Conservation (phyloP, 2,329 filamentous ascomycete genomes). For the Gremmenia infestans region DNA sequence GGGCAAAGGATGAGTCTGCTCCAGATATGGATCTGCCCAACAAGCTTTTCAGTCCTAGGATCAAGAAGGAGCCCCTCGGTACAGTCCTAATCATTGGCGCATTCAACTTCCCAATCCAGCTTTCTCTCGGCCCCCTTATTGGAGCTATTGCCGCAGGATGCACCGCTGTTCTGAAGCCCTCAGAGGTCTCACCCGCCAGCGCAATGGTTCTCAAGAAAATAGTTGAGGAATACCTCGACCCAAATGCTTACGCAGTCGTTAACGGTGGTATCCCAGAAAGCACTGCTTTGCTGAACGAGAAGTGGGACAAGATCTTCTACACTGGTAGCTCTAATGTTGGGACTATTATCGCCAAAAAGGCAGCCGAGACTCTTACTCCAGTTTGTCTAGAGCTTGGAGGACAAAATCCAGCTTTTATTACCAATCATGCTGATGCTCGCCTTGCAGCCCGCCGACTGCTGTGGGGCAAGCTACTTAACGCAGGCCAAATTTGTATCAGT, state of each 20-base stretch:
- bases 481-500: conserved; percentile 86
- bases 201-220: conserved; percentile 78
- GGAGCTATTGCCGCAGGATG: conserved; percentile 92
- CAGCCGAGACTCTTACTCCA: conserved; percentile 82
- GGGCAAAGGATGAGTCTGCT: conserved; percentile 76
- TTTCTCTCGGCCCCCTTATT: conserved; percentile 72
- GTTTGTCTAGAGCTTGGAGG: conserved; percentile 88
- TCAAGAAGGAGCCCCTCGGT: conserved; percentile 85
- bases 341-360: conserved; percentile 84
- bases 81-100: conserved; percentile 80
- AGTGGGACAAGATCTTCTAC: conserved; percentile 98
- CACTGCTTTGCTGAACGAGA: conserved; percentile 74
- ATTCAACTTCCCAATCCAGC: conserved; percentile 89
- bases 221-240: conserved; percentile 70
- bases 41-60: conserved; percentile 64
- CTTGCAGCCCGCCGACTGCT: conserved; percentile 79
- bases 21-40: conserved; percentile 65
- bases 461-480: conserved; percentile 84
- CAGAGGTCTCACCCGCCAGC: conserved; percentile 70
- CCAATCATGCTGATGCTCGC: conserved; percentile 72
- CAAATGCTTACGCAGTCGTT: conserved; percentile 67
- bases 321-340: conserved; percentile 77
- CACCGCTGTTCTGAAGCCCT: conserved; percentile 85
- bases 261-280: conserved; percentile 81
- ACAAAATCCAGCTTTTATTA: conserved; percentile 86